Percentiles rank a stretch among this genome's conserved stretches.
Conservation (phyloP, 192 early-diverging fungal genomes). For the Backusella tarrabulga region DNA sequence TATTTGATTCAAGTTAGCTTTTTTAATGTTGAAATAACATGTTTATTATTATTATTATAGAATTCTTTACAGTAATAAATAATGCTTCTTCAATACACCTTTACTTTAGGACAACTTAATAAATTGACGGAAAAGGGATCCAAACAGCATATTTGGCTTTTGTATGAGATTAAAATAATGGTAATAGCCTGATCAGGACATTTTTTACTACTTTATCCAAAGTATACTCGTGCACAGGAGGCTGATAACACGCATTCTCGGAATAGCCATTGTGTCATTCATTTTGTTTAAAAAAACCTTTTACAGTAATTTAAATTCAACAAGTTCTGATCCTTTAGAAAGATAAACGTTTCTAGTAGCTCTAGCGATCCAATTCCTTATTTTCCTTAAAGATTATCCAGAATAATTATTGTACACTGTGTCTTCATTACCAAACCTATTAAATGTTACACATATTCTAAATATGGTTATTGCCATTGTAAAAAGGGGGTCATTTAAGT, state of each 20-base stretch:
- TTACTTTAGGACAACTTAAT: neutral
- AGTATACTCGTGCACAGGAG: neutral
- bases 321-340: neutral
- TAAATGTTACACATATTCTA: neutral
- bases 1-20: neutral
- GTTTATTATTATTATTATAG: neutral
- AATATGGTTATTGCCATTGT: neutral
- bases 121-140: neutral
- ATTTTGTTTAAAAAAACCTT: neutral
- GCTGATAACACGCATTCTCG: neutral
- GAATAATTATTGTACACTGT: conserved; percentile 7
- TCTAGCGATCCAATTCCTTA: neutral
- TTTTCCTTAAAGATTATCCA: conserved; percentile 8
- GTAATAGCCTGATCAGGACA: neutral
- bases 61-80: neutral
- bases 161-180: neutral
- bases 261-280: neutral
- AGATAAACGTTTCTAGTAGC: neutral
- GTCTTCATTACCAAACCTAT: neutral
- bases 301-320: neutral
- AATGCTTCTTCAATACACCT: neutral
- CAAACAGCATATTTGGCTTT: neutral
- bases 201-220: neutral
- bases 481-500: neutral
- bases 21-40: neutral